Percentiles rank a stretch among this genome's conserved stretches.
These are phyloP conservation scores for Trametes coccinea DNA, from an alignment of 768 basidiomycete genomes.

Conservation along the genomic window DNA sequence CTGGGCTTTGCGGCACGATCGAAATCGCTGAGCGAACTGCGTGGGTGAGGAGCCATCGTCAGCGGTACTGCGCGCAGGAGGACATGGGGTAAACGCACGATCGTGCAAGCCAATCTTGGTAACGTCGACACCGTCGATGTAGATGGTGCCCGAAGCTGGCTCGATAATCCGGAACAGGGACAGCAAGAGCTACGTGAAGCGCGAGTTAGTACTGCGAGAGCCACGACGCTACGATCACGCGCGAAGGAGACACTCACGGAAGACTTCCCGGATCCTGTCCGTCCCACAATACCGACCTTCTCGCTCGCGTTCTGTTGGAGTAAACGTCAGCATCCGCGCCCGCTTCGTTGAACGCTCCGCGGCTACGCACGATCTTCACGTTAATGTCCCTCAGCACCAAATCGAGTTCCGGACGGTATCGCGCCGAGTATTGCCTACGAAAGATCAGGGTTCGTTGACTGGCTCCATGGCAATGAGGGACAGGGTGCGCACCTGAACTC, in stretches of 20 bases:
- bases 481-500: conserved; percentile 60
- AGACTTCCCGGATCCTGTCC: conserved; percentile 82
- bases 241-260: conserved; percentile 45
- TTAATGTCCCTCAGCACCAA: conserved; percentile 76
- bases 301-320: conserved; percentile 44
- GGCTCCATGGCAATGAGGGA: neutral
- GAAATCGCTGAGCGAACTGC: conserved; percentile 76
- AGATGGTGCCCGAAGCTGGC: conserved; percentile 62
- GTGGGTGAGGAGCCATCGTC: neutral
- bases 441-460: neutral
- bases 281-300: conserved; percentile 87
- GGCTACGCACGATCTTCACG: conserved; percentile 58
- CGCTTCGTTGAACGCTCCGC: neutral
- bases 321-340: neutral
- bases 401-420: conserved; percentile 81
- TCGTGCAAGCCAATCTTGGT: conserved; percentile 75
- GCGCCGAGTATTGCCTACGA: conserved; percentile 64
- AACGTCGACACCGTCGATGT: conserved; percentile 77
- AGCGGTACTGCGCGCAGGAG: neutral
- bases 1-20: conserved; percentile 82
- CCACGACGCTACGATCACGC: neutral
- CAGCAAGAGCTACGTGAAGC: conserved; percentile 49
- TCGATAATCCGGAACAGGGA: conserved; percentile 81
- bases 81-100: conserved; percentile 40
- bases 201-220: neutral